A percentile compares a stretch with the other conserved stretches of the same genome.
phyloP scores from a whole-genome alignment of 306 rosid genomes.

The Quillaja saponaria region DNA sequence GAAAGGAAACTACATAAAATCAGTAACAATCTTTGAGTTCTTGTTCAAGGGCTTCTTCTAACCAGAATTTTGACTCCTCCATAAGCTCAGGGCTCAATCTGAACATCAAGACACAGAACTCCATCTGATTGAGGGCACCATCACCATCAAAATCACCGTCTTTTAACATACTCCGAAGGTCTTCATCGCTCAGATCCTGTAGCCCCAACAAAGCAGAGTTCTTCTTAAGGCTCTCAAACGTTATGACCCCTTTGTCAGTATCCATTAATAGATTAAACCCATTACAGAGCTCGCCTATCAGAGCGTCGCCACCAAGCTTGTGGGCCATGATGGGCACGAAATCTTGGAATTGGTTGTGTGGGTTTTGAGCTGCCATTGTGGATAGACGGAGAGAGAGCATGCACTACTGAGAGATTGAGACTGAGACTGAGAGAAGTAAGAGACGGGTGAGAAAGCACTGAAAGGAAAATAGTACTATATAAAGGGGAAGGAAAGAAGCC shows the following conservation, averaged over 20 bases:
- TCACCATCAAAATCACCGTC: constrained; percentile 90
- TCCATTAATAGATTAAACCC: constrained; percentile 68
- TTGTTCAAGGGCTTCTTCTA: constrained; percentile 54
- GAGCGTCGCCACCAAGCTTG: constrained; percentile 80
- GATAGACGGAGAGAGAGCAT: background rate
- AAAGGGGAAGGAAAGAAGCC: constrained; percentile 7
- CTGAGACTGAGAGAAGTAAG: background rate
- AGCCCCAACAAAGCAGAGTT: constrained; percentile 67
- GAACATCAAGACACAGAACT: constrained; percentile 88
- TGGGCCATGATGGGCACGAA: constrained; percentile 70
- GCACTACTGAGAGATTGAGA: background rate
- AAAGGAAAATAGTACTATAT: constrained; percentile 16
- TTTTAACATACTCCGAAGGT: constrained; percentile 60
- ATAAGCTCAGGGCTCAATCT: constrained; percentile 88
- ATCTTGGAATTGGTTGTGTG: constrained; percentile 58
- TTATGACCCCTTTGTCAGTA: constrained; percentile 57
- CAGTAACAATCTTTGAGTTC: constrained; percentile 38
- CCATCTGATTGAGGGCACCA: constrained; percentile 79
- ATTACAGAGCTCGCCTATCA: constrained; percentile 72
- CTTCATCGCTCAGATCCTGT: constrained; percentile 62
- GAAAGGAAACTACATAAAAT: background rate
- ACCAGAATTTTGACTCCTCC: constrained; percentile 64
- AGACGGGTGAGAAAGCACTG: background rate
- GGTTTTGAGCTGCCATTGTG: constrained; percentile 49
- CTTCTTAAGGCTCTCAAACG: constrained; percentile 75